phyloP scores from a whole-genome alignment of 2,329 filamentous ascomycete genomes.

The Microcyclospora tardicrescens region DNA sequence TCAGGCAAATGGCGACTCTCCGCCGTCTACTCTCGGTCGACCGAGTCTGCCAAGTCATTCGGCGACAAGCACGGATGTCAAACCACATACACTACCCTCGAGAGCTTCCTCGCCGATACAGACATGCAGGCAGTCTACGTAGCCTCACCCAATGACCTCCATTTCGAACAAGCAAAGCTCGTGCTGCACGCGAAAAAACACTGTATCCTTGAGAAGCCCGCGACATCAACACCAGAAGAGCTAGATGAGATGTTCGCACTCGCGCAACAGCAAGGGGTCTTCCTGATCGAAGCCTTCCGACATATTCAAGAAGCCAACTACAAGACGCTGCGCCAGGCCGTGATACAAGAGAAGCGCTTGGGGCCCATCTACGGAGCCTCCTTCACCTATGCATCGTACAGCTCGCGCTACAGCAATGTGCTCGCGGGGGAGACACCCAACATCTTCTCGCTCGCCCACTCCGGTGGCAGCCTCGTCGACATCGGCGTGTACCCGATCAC shows the following conservation, averaged over 20 bases:
- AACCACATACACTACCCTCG: conserved; percentile 28
- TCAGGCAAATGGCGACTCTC: conserved; percentile 31
- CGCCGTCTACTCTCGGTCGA: conserved; percentile 35
- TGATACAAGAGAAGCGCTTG: conserved; percentile 25
- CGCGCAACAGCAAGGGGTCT: conserved; percentile 28
- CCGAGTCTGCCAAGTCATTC: conserved; percentile 31
- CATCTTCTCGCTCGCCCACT: conserved; percentile 36
- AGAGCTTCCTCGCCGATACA: conserved; percentile 25
- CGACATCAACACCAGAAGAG: conserved; percentile 30
- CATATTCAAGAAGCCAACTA: conserved; percentile 40
- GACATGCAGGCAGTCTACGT: conserved; percentile 35
- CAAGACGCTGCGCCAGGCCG: conserved; percentile 26
- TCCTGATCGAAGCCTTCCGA: conserved; percentile 36
- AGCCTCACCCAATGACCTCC: conserved; percentile 36
- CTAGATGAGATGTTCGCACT: conserved; percentile 31
- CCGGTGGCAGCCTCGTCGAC: conserved; percentile 36
- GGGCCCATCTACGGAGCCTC: conserved; percentile 33
- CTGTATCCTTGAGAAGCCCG: conserved; percentile 39
- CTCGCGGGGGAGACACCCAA: conserved; percentile 34
- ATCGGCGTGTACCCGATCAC: conserved; percentile 37
- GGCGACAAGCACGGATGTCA: conserved; percentile 27
- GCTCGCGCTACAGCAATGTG: conserved; percentile 34
- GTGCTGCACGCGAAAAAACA: conserved; percentile 33
- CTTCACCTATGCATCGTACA: conserved; percentile 34
- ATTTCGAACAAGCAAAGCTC: conserved; percentile 33